phyloP scores from a whole-genome alignment of 129 eudicot genomes.

The Chrysanthemum makinoi region DNA sequence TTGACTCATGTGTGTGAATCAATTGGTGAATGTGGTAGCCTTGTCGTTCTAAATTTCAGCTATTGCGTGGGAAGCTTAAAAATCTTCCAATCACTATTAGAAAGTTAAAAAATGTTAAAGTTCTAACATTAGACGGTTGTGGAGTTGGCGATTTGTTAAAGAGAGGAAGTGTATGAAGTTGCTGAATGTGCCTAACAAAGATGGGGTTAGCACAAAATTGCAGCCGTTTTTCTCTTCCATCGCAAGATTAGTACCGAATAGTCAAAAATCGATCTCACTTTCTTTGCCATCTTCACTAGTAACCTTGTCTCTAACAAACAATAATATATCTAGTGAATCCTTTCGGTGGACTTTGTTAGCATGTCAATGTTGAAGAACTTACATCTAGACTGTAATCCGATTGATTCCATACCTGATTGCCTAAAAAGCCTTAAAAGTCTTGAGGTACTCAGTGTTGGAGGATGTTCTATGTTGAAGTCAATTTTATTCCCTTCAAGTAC shows the following conservation, averaged over 20 bases:
- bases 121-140: slow-evolving; percentile 15
- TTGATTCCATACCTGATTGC: slow-evolving; percentile 23
- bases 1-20: too few relatives aligned
- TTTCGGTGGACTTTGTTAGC: slow-evolving; percentile 18
- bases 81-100: slow-evolving; percentile 11
- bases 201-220: too few relatives aligned
- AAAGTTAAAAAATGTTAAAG: background rate
- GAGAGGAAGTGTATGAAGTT: too few relatives aligned
- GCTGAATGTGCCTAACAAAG: too few relatives aligned
- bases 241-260: background rate
- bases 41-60: slow-evolving; percentile 5
- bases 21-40: background rate
- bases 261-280: background rate
- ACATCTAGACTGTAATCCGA: slow-evolving; percentile 14
- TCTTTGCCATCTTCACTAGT: background rate
- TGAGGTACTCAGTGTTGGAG: background rate
- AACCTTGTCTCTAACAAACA: slow-evolving; percentile 2
- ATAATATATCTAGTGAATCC: slow-evolving; percentile 9
- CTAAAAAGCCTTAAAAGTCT: slow-evolving; percentile 18
- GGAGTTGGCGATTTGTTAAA: background rate
- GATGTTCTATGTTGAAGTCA: slow-evolving; percentile 2
- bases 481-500: background rate
- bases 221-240: background rate
- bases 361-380: slow-evolving; percentile 19
- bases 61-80: slow-evolving; percentile 14